A percentile compares a stretch with the other conserved stretches of the same genome.
These are phyloP conservation scores for Suillus occidentalis DNA, from an alignment of 768 basidiomycete genomes.

Conservation along the genomic window DNA sequence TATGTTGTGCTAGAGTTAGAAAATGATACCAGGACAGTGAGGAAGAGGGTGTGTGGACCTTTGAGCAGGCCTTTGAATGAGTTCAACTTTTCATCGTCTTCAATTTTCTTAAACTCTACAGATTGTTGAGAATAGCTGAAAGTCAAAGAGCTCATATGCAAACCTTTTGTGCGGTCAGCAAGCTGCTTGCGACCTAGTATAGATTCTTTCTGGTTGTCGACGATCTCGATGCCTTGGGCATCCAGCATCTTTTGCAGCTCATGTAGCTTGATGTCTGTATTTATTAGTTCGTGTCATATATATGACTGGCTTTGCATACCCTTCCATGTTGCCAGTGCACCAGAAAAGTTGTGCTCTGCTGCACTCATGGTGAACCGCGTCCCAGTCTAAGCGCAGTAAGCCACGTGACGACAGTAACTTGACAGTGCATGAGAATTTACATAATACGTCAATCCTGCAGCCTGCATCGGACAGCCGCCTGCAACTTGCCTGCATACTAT, in stretches of 20 bases:
- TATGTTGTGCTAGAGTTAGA: conserved; percentile 56
- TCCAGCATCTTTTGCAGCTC: conserved; percentile 94
- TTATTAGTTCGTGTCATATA: neutral
- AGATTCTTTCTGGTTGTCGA: conserved; percentile 98
- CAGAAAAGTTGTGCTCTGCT: conserved; percentile 85
- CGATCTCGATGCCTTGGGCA: conserved; percentile 89
- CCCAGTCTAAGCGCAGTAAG: neutral
- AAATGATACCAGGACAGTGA: neutral
- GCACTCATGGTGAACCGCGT: conserved; percentile 20
- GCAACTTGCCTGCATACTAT: too few relatives aligned
- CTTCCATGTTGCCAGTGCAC: conserved; percentile 90
- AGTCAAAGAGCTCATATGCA: conserved; percentile 7
- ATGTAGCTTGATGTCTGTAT: conserved; percentile 76
- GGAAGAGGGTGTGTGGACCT: conserved; percentile 43
- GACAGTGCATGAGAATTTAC: too few relatives aligned
- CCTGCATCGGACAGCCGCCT: too few relatives aligned
- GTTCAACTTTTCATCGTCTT: conserved; percentile 83
- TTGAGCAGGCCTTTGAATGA: conserved; percentile 91
- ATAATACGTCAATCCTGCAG: too few relatives aligned
- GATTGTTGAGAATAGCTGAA: neutral
- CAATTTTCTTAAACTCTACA: conserved; percentile 93
- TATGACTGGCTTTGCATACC: conserved; percentile 44
- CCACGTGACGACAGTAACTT: neutral
- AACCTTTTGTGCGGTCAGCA: conserved; percentile 96
- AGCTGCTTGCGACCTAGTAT: conserved; percentile 90